Evolutionary conservation across 2,329 filamentous ascomycete species (phyloP), one percentile per base, ranked within the genome.

Genomic region (Cladosporium sp.): DNA sequence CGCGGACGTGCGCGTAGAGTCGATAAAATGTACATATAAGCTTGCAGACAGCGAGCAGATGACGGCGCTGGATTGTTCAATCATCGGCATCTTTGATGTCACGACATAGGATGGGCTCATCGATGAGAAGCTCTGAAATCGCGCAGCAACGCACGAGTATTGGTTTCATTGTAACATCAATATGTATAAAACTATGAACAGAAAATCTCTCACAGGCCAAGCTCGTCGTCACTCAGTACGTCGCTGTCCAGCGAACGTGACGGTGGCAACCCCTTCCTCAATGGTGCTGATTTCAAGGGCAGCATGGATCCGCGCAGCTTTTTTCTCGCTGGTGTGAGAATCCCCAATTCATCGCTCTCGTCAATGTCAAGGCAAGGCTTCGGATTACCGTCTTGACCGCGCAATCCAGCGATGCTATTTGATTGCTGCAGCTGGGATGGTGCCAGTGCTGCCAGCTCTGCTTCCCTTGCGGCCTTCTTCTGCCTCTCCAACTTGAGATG

Each of bases 211-310:
- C 13, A 55, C 32, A 52, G 16, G 9, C 53, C 49, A 44, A 68
- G 49, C 54, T 68, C 67, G 55, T 69, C 67, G 43, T 67, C 64
- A 44, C 66, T 68, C 40, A 50, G 37, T 31, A 18, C 40, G 37
- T 50, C 40, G 5, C 33, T 14, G 28, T 46, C 16, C 10, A 46
- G 4, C 28, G 8, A 7, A 28, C 4, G 22, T 28, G 22, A 5
- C 22, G 5, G 22, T 28, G 7, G 22, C 22, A 28, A 7, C 22
- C 22, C 22, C 7, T 28, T 28, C 7, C 22, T 5, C 22, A 5
- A 5, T 7, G 4, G 22, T 28, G 22, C 22, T 28, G 22, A 7
- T 28, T 5, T 28, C 5, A 28, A 1, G 22, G 22, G 22, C 22
- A 28, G 22, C 22, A 28, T 28, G 7, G 22, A 28, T 38, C 35